Evolutionary conservation across 305 asterid species (phyloP).

Genomic region (Fraxinus latifolia): DNA sequence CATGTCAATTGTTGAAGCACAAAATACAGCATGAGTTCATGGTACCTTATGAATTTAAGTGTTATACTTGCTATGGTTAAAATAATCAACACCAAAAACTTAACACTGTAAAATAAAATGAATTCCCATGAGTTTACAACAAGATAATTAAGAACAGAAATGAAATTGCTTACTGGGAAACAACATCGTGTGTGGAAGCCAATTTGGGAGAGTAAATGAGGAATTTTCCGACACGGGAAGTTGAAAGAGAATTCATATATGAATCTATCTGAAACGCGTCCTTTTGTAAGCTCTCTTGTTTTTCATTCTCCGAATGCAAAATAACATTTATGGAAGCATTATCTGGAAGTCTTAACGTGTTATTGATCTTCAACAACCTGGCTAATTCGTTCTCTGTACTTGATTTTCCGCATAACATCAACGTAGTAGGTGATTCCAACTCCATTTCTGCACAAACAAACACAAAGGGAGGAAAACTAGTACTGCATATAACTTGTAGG

Average conservation of each 20-base stretch:
- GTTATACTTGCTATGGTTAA: background rate
- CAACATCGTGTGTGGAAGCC: slow-evolving; percentile 79
- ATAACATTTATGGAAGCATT: slow-evolving; percentile 35
- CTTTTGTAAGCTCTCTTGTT: slow-evolving; percentile 8
- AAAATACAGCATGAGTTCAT: background rate
- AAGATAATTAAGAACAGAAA: background rate
- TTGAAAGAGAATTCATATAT: slow-evolving; percentile 50
- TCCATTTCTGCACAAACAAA: slow-evolving; percentile 51
- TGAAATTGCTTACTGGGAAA: slow-evolving; percentile 47
- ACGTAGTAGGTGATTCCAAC: slow-evolving; percentile 32
- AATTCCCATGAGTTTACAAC: background rate
- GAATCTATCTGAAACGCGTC: slow-evolving; percentile 44
- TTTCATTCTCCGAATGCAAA: slow-evolving; percentile 49
- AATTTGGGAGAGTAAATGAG: slow-evolving; percentile 67
- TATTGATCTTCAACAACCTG: slow-evolving; percentile 39
- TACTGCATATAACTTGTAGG: background rate
- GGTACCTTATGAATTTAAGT: background rate
- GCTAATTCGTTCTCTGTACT: slow-evolving; percentile 56
- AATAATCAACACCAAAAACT: background rate
- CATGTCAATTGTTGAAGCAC: background rate
- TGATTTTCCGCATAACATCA: slow-evolving; percentile 71
- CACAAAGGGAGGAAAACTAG: background rate
- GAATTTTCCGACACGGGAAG: slow-evolving; percentile 62
- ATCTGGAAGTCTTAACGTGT: slow-evolving; percentile 51
- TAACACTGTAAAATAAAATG: background rate